Evolutionary conservation across 768 basidiomycete genomes (phyloP).

Genomic region (Mycena vulgaris): DNA sequence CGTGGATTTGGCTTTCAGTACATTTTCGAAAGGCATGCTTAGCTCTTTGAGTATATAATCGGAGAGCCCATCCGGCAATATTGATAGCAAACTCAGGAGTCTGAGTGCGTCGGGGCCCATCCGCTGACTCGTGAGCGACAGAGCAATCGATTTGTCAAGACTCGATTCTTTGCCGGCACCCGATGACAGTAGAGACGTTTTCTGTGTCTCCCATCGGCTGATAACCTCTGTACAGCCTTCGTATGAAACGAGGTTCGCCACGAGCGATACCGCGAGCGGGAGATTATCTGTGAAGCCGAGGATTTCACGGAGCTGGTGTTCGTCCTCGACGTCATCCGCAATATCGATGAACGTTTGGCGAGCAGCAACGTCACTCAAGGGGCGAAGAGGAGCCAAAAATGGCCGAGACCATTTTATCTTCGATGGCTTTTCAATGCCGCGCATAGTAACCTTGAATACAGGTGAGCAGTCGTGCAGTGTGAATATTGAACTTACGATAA

Average conservation of each 20-base stretch:
- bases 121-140: not conserved
- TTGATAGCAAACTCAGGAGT: not conserved
- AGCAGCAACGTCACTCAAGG: not conserved
- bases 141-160: not conserved
- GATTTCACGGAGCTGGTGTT: not conserved
- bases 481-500: not conserved
- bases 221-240: not conserved
- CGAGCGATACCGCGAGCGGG: conserved; percentile 9
- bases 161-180: not conserved
- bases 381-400: not conserved
- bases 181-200: not conserved
- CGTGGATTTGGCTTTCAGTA: not conserved
- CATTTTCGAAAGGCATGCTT: not conserved
- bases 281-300: conserved; percentile 3
- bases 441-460: not conserved
- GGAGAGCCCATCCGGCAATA: conserved; percentile 9
- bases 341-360: conserved; percentile 7
- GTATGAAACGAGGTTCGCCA: not conserved
- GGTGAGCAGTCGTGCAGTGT: not conserved
- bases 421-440: not conserved
- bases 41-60: not conserved
- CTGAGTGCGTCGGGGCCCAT: not conserved
- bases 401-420: conserved; percentile 4
- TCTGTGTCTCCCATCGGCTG: not conserved
- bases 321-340: not conserved